phyloP scores from a whole-genome alignment of 139 green algal genomes.

The Ettlia oleoabundans region DNA sequence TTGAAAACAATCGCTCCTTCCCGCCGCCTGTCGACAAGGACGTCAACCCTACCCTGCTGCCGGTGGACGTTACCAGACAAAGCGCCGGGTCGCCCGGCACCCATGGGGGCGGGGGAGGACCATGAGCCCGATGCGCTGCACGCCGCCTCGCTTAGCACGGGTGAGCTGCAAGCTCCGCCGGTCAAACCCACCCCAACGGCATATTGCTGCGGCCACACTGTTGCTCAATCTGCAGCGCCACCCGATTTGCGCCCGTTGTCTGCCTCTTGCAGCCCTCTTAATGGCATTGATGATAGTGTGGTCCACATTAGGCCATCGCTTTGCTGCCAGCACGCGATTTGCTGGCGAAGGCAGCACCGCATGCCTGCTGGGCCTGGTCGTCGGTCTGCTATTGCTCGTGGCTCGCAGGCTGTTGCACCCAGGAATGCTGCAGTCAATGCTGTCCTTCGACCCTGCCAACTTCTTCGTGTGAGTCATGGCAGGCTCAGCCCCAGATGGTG shows the following conservation, averaged over 20 bases:
- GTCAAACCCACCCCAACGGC: neutral
- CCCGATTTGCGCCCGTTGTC: neutral
- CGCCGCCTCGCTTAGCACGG: conserved; percentile 11
- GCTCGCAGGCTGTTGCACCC: conserved; percentile 40
- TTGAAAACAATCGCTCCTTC: no score
- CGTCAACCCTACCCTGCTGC: no score
- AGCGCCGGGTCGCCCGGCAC: no score
- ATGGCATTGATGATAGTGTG: conserved; percentile 71
- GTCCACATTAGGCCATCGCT: conserved; percentile 58
- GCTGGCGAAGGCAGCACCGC: conserved; percentile 58
- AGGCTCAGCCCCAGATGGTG: neutral
- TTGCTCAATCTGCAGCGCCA: neutral
- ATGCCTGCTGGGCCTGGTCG: conserved; percentile 52
- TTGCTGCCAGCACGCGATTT: conserved; percentile 58
- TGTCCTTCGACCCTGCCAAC: conserved; percentile 59
- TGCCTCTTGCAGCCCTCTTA: conserved; percentile 39
- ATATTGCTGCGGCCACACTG: neutral
- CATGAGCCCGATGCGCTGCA: conserved; percentile 15
- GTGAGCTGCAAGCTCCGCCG: neutral
- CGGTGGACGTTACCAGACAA: no score
- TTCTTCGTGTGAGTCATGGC: conserved; percentile 60
- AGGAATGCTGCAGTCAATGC: conserved; percentile 46
- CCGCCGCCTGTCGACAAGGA: no score
- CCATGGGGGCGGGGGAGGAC: neutral
- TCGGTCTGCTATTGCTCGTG: conserved; percentile 47